phyloP scores from a whole-genome alignment of 805 yeast genomes.

The Scheffersomyces ergatensis region DNA sequence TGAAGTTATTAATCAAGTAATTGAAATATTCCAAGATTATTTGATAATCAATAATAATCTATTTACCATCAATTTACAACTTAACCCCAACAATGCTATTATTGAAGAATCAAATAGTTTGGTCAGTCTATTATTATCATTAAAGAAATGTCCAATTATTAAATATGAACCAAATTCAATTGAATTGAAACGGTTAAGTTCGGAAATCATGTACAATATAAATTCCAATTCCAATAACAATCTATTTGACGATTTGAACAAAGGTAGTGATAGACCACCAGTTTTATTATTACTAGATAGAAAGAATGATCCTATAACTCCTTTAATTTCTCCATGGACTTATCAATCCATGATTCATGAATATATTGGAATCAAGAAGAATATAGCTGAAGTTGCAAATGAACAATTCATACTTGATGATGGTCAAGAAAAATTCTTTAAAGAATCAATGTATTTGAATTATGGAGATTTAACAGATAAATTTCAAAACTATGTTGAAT shows the following conservation, averaged over 20 bases:
- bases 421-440: conserved; percentile 72
- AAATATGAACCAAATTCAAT: conserved; percentile 74
- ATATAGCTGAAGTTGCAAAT: conserved; percentile 67
- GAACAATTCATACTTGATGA: conserved; percentile 48
- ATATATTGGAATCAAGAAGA: conserved; percentile 75
- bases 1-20: conserved; percentile 72
- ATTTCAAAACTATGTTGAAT: conserved; percentile 79
- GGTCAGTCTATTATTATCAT: conserved; percentile 60
- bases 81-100: conserved; percentile 2
- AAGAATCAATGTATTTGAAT: conserved; percentile 79
- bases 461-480: conserved; percentile 93
- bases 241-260: conserved; percentile 64
- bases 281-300: conserved; percentile 76
- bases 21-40: conserved; percentile 85
- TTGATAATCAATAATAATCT: conserved; percentile 69
- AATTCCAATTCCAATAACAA: conserved; percentile 52
- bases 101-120: conserved; percentile 40
- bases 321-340: conserved; percentile 93
- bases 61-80: conserved; percentile 31
- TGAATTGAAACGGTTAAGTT: conserved; percentile 62
- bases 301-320: conserved; percentile 88
- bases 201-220: conserved; percentile 58
- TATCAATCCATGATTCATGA: conserved; percentile 98
- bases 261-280: conserved; percentile 65
- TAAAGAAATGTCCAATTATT: conserved; percentile 75